Percentiles rank a stretch among this genome's conserved stretches.
Conservation (phyloP, 2,329 filamentous ascomycete species). For the Pseudocercospora musae region DNA sequence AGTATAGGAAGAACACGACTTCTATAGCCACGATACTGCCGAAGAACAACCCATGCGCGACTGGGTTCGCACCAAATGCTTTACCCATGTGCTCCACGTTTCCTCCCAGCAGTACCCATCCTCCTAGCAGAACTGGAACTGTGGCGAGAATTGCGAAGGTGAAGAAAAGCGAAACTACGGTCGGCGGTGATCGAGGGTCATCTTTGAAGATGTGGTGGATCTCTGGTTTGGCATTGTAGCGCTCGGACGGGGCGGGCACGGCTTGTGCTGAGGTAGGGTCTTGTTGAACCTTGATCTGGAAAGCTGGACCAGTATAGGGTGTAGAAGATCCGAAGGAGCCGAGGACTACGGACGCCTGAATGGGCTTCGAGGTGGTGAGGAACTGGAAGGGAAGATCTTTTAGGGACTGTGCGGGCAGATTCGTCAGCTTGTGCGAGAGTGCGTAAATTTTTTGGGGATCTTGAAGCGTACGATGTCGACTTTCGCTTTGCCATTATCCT, state of each 20-base stretch:
- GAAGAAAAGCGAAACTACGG: slow-evolving; percentile 76
- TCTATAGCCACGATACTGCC: slow-evolving; percentile 85
- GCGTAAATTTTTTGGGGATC: neutral
- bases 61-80: slow-evolving; percentile 70
- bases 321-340: slow-evolving; percentile 77
- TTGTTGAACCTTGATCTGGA: slow-evolving; percentile 65
- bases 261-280: slow-evolving; percentile 61
- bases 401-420: slow-evolving; percentile 59
- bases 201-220: slow-evolving; percentile 88
- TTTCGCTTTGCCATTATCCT: slow-evolving; percentile 82
- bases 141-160: slow-evolving; percentile 68
- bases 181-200: slow-evolving; percentile 76
- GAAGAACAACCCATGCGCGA: slow-evolving; percentile 81
- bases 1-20: slow-evolving; percentile 91
- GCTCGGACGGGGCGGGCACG: slow-evolving; percentile 64
- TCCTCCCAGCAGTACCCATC: slow-evolving; percentile 76
- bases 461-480: slow-evolving; percentile 70
- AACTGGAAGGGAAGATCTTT: slow-evolving; percentile 87
- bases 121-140: slow-evolving; percentile 68
- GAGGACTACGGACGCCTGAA: slow-evolving; percentile 78
- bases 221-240: slow-evolving; percentile 79
- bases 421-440: slow-evolving; percentile 24
- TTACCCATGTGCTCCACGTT: slow-evolving; percentile 76
- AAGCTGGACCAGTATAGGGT: slow-evolving; percentile 66
- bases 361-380: slow-evolving; percentile 61